Percentiles rank a stretch among this genome's conserved stretches.
Evolutionary conservation across 306 rosid species (phyloP).

Genomic region (Prunus davidiana): DNA sequence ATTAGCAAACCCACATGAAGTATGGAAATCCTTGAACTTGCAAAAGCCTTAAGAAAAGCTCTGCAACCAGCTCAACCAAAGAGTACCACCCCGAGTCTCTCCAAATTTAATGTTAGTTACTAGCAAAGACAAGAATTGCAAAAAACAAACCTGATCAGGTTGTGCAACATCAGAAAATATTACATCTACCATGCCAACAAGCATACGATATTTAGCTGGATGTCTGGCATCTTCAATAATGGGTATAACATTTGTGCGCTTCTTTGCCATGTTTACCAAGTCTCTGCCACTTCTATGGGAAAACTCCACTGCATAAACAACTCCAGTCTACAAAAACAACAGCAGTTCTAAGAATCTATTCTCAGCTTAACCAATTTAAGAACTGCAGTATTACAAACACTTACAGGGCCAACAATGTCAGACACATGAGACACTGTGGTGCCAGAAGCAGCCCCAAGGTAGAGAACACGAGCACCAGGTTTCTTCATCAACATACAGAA

Average conservation of each 20-base stretch:
- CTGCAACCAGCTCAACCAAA: not conserved
- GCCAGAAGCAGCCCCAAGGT: slow-evolving; percentile 95
- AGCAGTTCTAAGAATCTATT: not conserved
- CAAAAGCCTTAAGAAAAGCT: not conserved
- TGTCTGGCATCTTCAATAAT: slow-evolving; percentile 95
- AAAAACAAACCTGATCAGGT: slow-evolving; percentile 82
- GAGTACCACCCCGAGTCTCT: not conserved
- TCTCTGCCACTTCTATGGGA: slow-evolving; percentile 94
- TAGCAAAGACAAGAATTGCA: not conserved
- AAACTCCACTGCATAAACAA: slow-evolving; percentile 90
- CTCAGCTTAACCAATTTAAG: not conserved
- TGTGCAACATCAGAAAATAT: slow-evolving; percentile 97
- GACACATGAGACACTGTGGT: slow-evolving; percentile 92
- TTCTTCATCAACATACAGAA: slow-evolving; percentile 28
- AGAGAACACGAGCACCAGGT: slow-evolving; percentile 78
- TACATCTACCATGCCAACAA: slow-evolving; percentile 94
- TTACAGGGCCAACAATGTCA: slow-evolving; percentile 86
- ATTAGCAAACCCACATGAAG: not conserved
- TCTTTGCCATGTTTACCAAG: slow-evolving; percentile 92
- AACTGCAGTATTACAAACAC: not conserved
- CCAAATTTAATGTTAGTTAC: not conserved
- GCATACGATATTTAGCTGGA: slow-evolving; percentile 81
- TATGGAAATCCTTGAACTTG: not conserved
- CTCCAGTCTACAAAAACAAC: slow-evolving; percentile 49
- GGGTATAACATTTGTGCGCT: slow-evolving; percentile 87